A percentile compares a stretch with the other conserved stretches of the same genome.
These are phyloP conservation scores for Mrakia blollopis DNA, from an alignment of 768 basidiomycete species.

Conservation along the genomic window DNA sequence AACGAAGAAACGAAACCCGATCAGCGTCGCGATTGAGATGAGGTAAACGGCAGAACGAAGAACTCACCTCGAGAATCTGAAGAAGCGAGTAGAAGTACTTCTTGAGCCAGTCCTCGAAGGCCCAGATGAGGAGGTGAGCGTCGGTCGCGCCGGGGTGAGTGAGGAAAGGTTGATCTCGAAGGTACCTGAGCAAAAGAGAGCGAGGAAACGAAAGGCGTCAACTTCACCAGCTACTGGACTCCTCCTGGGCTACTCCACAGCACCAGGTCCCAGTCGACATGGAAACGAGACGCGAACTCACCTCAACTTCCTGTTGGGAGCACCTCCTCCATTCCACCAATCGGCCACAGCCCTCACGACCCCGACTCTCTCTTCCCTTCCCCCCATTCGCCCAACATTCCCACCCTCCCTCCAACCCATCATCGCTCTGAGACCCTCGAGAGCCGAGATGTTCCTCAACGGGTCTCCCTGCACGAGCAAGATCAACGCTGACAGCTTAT, in stretches of 20 bases:
- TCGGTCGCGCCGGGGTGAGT: conserved; percentile 61
- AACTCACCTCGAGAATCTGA: conserved; percentile 75
- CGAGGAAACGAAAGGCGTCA: too few relatives aligned
- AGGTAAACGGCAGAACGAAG: not conserved
- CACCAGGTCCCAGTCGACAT: not conserved
- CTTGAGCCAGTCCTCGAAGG: conserved; percentile 97
- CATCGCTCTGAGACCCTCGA: conserved; percentile 70
- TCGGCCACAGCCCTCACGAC: conserved; percentile 86
- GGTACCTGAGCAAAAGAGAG: conserved; percentile 59
- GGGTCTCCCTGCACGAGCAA: conserved; percentile 83
- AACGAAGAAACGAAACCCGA: not conserved
- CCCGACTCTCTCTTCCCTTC: conserved; percentile 82
- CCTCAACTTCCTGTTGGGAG: conserved; percentile 78
- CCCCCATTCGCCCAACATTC: conserved; percentile 40
- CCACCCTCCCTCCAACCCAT: conserved; percentile 62
- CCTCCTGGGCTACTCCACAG: not conserved
- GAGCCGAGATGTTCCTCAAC: conserved; percentile 72
- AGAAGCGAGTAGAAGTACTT: conserved; percentile 91
- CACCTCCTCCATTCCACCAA: conserved; percentile 97
- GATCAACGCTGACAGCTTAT: conserved; percentile 83
- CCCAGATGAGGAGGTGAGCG: conserved; percentile 70
- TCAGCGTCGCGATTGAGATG: not conserved
- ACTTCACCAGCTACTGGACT: too few relatives aligned
- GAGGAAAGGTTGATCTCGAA: conserved; percentile 75
- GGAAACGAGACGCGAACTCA: conserved; percentile 46